These are phyloP conservation scores for Fusarium algeriense DNA, from an alignment of 2,329 filamentous ascomycete genomes.

Conservation along the genomic window DNA sequence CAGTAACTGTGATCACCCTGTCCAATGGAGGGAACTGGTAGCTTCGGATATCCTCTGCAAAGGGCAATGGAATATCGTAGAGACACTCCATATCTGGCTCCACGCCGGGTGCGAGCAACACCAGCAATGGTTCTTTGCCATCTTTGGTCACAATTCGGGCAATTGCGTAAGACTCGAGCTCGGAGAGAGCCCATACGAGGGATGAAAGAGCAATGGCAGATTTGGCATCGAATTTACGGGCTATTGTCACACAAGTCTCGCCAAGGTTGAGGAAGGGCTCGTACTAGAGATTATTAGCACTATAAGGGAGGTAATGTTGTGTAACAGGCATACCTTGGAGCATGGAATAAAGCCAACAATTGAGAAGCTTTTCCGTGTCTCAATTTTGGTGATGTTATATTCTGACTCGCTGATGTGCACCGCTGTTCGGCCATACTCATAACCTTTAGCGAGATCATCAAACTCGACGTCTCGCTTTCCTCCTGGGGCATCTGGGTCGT, in stretches of 20 bases:
- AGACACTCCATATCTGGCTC: slow-evolving; percentile 86
- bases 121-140: slow-evolving; percentile 78
- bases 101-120: slow-evolving; percentile 84
- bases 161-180: slow-evolving; percentile 86
- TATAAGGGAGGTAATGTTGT: not conserved
- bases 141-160: slow-evolving; percentile 89
- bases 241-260: slow-evolving; percentile 80
- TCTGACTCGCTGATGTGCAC: slow-evolving; percentile 91
- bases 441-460: slow-evolving; percentile 91
- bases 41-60: slow-evolving; percentile 89
- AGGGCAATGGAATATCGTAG: slow-evolving; percentile 90
- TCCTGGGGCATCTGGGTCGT: slow-evolving; percentile 78
- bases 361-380: slow-evolving; percentile 79
- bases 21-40: slow-evolving; percentile 94
- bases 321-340: slow-evolving; percentile 67
- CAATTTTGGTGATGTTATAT: slow-evolving; percentile 87
- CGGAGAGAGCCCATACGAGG: slow-evolving; percentile 86
- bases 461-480: slow-evolving; percentile 85
- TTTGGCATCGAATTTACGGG: slow-evolving; percentile 82
- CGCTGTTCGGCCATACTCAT: slow-evolving; percentile 91
- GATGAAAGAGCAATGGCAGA: slow-evolving; percentile 89
- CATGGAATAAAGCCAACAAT: slow-evolving; percentile 88
- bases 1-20: slow-evolving; percentile 86
- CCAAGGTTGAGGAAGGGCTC: slow-evolving; percentile 89
- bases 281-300: slow-evolving; percentile 64